Base-by-base conservation (phyloP, 257 asterid species). In the Solanum piurae region DNA sequence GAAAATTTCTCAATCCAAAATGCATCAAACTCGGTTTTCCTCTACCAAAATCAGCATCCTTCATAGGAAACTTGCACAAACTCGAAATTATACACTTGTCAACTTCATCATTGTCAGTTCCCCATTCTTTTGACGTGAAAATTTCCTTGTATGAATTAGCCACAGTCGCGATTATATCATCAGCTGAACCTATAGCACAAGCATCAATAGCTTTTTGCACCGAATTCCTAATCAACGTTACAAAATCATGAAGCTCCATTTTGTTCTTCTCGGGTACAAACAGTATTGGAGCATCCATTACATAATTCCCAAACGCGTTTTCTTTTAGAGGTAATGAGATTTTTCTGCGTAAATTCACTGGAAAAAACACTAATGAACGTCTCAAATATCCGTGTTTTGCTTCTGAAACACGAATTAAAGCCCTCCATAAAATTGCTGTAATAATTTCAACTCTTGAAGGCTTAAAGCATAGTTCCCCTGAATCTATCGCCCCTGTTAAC, bases 401-500 rank as follows among this genome's bases (percentile, higher is more conserved):
- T 44, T 66, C 60, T 36, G 76, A 62, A 37, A 79, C 52, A 13
- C 38, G 46, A 55, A 89, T 86, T 4, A 89, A 49, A n/a, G 89
- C 87, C 83, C 86, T 83, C 91, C 91, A 89, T 46, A 89, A 83
- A 33, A 89, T 9, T n/a, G 89, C 89, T 4, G 82, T 72, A 7
- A 73, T 73, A 34, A 73, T 73, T 34, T 73, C 80, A 10, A 73
- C 80, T 34, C 46, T 85, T 10, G 88, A 76, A 12, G 87, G 88
- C 40, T 68, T 42, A 31, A 76, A 77, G 31, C 55, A 12, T 5
- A 76, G 4, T 36, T 33, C 46, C 49, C 90, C 83, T 86, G 44
- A 85, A 60, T 85, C 4, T 0, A 27, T 44, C 2, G 6, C 85
- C 6, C 5, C 4, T 20, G 46, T 11, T 9, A 80, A 9, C 23